Base-by-base conservation (phyloP, 2,329 filamentous ascomycete species). In the Xylariaceae sp. region DNA sequence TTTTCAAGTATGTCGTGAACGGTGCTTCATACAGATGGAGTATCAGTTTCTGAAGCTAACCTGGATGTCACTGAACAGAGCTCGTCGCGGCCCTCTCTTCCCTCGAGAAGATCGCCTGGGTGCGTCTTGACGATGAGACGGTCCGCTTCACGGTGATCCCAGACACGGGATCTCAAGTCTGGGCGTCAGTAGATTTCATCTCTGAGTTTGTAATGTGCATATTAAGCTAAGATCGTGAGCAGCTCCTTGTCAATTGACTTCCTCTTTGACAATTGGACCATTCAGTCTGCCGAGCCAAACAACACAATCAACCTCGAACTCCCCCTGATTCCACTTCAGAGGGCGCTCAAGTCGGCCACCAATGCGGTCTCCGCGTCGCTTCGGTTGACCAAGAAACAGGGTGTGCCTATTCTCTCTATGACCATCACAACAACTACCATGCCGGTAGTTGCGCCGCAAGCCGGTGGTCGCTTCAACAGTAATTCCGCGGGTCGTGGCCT, bases 261-360 rank as follows among this genome's bases (percentile, higher is more conserved):
- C 67, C 91, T 99, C 69, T 97, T 99, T 74, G 83, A 92, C 71
- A 80, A 81, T 66, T 96, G 95, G 77, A 84, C 86, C 56, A 87
- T 97, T 66, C 88, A 96, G 73, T 96, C 92, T 53, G 89, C 89
- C 54, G 88, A 92, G 52, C 79, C 79, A 45, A 81, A 85, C 74
- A 96, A 96, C 75, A 90, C 92, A 56, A 97, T 99, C 76, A 97
- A 99, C 75, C 87, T 99, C 64, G 94, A 99, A 76, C 84, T 99
- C 1, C 92, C 94, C 30, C 85, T 97, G n/a, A 83, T 85, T 11
- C 88, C 90, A 1, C 85, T 99, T 18, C 90, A 94, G 69, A 88
- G 92, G 61, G 94, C 94, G n/a, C 85, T 99, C 60, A 91, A 88
- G 69, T 97, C 92, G 42, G 93, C 93, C 50, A 79, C 89, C 56